phyloP scores from a whole-genome alignment of 176 grass and related monocot species.

The Ensete glaucum region DNA sequence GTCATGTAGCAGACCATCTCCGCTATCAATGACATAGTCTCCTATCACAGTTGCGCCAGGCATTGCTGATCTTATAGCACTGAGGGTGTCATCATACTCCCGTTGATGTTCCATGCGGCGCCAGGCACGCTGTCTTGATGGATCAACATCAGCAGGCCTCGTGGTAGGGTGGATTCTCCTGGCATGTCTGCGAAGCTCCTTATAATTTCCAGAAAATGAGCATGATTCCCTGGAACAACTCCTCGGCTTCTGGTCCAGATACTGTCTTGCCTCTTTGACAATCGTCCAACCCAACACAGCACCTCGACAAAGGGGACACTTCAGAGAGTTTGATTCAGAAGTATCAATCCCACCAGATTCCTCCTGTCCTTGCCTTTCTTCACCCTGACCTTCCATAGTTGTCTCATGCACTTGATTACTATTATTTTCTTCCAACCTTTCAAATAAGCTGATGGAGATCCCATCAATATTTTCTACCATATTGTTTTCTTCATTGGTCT shows the following conservation, averaged over 20 bases:
- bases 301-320: conserved; percentile 74
- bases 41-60: conserved; percentile 65
- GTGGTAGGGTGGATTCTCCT: conserved; percentile 54
- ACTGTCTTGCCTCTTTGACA: conserved; percentile 56
- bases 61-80: conserved; percentile 68
- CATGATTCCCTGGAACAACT: conserved; percentile 49
- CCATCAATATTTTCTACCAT: conserved; percentile 22
- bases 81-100: conserved; percentile 62
- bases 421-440: conserved; percentile 27
- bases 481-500: conserved; percentile 18
- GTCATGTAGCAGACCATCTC: conserved; percentile 34
- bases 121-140: conserved; percentile 51
- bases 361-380: conserved; percentile 15
- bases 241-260: conserved; percentile 60
- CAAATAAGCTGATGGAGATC: conserved; percentile 1
- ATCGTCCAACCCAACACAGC: conserved; percentile 45
- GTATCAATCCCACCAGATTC: conserved; percentile 27
- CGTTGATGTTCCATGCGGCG: conserved; percentile 62
- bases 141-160: conserved; percentile 58
- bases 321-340: conserved; percentile 25
- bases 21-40: conserved; percentile 63
- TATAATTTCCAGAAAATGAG: conserved; percentile 62
- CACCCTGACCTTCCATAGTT: conserved; percentile 26
- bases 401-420: conserved; percentile 23
- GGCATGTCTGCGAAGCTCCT: conserved; percentile 60